Percentiles rank a stretch among this genome's conserved stretches.
phyloP scores from a whole-genome alignment of 2,329 filamentous ascomycete species.

The Aspergillus tamarii region DNA sequence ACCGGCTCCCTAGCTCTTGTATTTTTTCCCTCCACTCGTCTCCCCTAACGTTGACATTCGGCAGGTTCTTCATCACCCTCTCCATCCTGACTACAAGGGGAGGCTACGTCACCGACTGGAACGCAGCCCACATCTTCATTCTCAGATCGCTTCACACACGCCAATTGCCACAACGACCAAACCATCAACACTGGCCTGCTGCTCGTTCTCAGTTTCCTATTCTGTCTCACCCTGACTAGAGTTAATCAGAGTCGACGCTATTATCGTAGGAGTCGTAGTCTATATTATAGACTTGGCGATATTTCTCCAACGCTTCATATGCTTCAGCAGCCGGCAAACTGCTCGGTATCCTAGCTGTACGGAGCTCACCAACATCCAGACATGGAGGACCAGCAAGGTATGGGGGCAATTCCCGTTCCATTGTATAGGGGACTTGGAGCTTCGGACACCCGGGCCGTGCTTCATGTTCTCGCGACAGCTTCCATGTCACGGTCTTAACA shows the following conservation, averaged over 20 bases:
- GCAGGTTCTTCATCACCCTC: no score
- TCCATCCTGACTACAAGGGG: no score
- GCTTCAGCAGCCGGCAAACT: background rate
- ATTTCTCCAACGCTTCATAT: background rate
- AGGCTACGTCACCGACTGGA: no score
- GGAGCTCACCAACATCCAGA: background rate
- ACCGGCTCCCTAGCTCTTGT: no score
- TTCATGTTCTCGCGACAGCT: background rate
- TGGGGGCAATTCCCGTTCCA: background rate
- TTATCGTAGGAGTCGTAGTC: background rate
- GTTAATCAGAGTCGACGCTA: background rate
- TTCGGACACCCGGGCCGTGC: background rate
- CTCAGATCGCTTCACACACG: no score
- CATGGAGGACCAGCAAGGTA: background rate
- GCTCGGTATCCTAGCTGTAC: background rate
- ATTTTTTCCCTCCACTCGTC: no score
- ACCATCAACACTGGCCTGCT: no score
- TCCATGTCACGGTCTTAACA: slow-evolving; percentile 46
- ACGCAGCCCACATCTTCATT: no score
- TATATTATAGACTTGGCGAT: background rate
- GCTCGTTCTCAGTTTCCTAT: no score
- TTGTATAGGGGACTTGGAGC: background rate
- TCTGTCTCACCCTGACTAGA: no score
- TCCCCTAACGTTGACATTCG: no score
- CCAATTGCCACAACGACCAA: no score